Evolutionary conservation across 2,329 filamentous ascomycete species (phyloP), one percentile per base, ranked within the genome.

Genomic region (Teratosphaeria epicoccoides): DNA sequence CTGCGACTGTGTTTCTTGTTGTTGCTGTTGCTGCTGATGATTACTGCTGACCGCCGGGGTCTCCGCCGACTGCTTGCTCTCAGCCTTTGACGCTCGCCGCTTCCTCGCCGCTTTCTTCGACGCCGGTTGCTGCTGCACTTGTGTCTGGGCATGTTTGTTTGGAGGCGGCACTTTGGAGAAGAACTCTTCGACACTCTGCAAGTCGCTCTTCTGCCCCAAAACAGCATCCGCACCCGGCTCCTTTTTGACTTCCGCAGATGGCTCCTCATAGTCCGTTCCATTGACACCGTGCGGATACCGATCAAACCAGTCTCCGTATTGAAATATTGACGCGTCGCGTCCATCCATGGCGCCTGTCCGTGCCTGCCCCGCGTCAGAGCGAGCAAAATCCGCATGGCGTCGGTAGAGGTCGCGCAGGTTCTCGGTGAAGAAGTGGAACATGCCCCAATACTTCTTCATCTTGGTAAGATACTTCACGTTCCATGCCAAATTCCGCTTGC

Each of bases 371-470:
- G 66, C 69, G 9, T 87, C 87, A 59, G 82, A 80, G 49, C 84
- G 76, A 25, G 84, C 82, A n/a, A 85, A 84, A 66, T 96, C 89
- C 14, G 89, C 84, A 60, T 89, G 91, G 46, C 83, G 81, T 49
- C 86, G 82, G 66, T 95, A 98, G 55, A 94, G 82, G 50, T 91
- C 86, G 54, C 93, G 89, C 29, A 96, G 77, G 62, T 91, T 93
- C 66, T 97, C 90, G 0, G 88, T 85, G 79, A 97, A 90, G 72
- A 89, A 96, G 66, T 95, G 88, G 65, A 97, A 96, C 85, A 96
- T 95, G 54, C 91, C 93, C 93, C 93, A 98, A 63, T 93, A 90
- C 54, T 87, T 87, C 74, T 95, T 96, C 87, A 97, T 95, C 69
- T 88, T 93, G 50, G 85, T 85, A 44, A 98, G 72, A 62, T 93